Evolutionary conservation across 1,139 yeast species (phyloP), one percentile per base, ranked within the genome.

Genomic region (Candida glucosophila): DNA sequence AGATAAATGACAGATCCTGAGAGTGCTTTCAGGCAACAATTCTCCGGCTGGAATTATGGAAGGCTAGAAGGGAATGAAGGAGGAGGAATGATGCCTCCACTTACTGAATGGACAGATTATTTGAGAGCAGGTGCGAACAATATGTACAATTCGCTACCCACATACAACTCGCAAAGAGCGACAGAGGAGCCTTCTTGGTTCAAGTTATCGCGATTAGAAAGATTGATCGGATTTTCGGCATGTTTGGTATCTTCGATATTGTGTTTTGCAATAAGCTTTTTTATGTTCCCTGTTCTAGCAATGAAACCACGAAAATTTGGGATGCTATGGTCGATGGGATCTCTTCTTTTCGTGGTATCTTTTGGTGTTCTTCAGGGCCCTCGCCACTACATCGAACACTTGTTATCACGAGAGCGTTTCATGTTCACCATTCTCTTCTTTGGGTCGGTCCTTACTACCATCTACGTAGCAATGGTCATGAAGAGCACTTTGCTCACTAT

Each of bases 341-440:
- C 95, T 2, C 47, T 90, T 11, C 57, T 90, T 23, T 90, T 90
- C 55, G 83, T 90, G 21, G 54, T 83, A 6, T 85, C 95, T 14
- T 90, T 90, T 53, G 97, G 96, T 1, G 73, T 85, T 7, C 55
- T 90, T 17, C 96, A 88, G 55, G 98, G 98, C 0, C 97, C 97
- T 0, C 64, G 76, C 17, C 78, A 80, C 22, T 90, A 86, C 46
- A 40, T 73, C 27, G 58, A 66, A 29, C 98, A 90, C 49, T 64
- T 90, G 37, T 49, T 81, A 5, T 79, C 95, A 3, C 68, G 73
- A 22, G 79, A 76, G 28, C 65, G 98, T 35, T 59, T 88, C 22
- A 77, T 86, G 24, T 90, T 90, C 49, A 77, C 95, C 0, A 47
- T 69, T 5, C 74, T 88, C 18, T 90, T 85, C 52, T 80, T 90